Base-by-base conservation (phyloP, 1,284 basidiomycete genomes). In the Puccinia sorghi region DNA sequence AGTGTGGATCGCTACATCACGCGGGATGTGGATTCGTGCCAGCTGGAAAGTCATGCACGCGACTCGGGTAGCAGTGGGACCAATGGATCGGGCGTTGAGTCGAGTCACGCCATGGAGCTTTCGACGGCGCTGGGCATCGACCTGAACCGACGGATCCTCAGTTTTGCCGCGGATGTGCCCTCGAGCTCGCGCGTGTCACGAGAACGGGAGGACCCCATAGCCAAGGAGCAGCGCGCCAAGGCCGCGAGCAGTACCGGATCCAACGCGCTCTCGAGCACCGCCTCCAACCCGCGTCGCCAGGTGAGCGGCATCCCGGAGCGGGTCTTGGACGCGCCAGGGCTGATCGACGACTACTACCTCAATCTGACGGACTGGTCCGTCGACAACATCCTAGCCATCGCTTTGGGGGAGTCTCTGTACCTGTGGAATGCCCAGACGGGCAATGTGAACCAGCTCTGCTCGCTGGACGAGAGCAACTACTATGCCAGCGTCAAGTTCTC, bases 341-440 rank as follows among this genome's bases (percentile, higher is more conserved):
- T 97, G 87, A 89, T 92, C 56, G 94, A 98, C 82, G 97, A 99
- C 85, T 99, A 97, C 85, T 99, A 99, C 84, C 90, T 97, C 82
- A 99, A 99, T 84, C 87, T 99, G 48, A 86, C 98, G 77, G 89
- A 91, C 59, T 99, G 96, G 96, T 92, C 91, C 50, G 88, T 88
- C 43, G 89, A 89, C 79, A 98, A 99, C 85, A 86, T 91, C 46
- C 89, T 98, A 4, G 93, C 92, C 0, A 94, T 97, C 79, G 94
- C 92, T 0, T 88, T 97, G 3, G 91, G 90, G 41, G 89, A 90
- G 59, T 88, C 88, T 70, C 92, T 91, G 0, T 98, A 95, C 85
- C 89, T 96, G 73, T 99, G 96, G 97, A 91, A 90, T 81, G 95
- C 94, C 0, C 93, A 96, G 83, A 91, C 91, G 0, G 96, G 95